Evolutionary conservation across 768 basidiomycete genomes (phyloP), one percentile per base, ranked within the genome.

Genomic region (Tulasnella sp.): DNA sequence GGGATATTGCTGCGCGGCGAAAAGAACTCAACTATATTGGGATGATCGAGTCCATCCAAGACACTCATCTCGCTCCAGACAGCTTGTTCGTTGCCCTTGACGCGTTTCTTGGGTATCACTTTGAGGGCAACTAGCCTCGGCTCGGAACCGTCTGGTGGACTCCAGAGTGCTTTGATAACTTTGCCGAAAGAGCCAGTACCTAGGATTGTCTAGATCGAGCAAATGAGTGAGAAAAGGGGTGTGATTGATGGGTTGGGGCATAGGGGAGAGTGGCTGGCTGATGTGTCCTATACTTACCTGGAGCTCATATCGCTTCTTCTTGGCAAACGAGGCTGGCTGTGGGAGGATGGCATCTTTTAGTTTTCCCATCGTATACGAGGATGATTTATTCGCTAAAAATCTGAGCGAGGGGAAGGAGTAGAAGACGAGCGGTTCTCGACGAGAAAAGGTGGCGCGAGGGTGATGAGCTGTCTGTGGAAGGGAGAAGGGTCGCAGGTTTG

Each of bases 1-100:
- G 45, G 19, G 5, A 39, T 38, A 2, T 9, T 4, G 42, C n/a
- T n/a, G 36, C 8, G n/a, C n/a, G 29, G 71, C 29, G 7, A 11
- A 29, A 54, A 72, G 39, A 29, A 37, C 40, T 85, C 89, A 75
- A 96, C 96, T 79, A 98, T 93, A 80, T 98, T 96, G 0, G 92
- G 90, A 82, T 99, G 96, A 81, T 96, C 88, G 71, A 99, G 84
- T 0, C 92, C 95, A 81, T 91, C 91, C 77, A 99, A 82, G 0
- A 99, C 93, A 71, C 94, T 90, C 91, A 99, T 97, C 84, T 99
- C 97, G 8, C 90, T 88, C 90, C 93, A 94, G 0, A 99, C 95
- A 72, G 89, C 89, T 64, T 85, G 87, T 81, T 96, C 94, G 80
- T 96, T 94, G 12, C 93, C 93, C 82, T 94, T 95, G 74, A 97